Evolutionary conservation across 164 flowering plant species (phyloP), one percentile per base, ranked within the genome.

Genomic region (Cinnamomum chago): DNA sequence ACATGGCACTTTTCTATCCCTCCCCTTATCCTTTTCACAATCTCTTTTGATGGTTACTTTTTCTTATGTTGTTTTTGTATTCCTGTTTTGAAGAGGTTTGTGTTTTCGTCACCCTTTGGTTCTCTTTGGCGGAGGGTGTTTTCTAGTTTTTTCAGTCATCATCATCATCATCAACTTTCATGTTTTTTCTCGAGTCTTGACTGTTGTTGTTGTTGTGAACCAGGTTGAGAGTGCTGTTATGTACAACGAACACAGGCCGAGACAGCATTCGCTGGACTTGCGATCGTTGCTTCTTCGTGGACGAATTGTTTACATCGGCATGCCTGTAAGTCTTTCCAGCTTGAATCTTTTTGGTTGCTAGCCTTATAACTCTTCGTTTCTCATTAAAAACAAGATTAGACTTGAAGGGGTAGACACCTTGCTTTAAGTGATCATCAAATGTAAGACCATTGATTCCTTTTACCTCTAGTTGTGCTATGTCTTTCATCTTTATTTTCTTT

Each of bases 231-330:
- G 93, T 70, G 87, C 92, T 22, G 90, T 82, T 58, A 85, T 95
- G 0, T 90, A 90, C 82, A 83, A 82, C 27, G 96, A 87, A 73
- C 92, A 86, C 72, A 86, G 90, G 78, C 90, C 96, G 28, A 83
- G 88, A 75, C 85, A 81, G 64, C 95, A 93, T 52, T 98, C 98
- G 7, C 97, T 95, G 2, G 94, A 95, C 76, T 88, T 95, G 83
- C 95, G 97, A 1, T 93, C 99, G 0, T 22, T 95, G 72, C 86
- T 93, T 65, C 92, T 95, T 40, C 76, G 92, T 80, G 92, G 90
- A 9, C 83, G 98, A 76, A 90, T 95, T 52, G 95, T 95, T 51
- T 93, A 88, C 76, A 87, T 95, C 72, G 97, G 95, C 80, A 91
- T 91, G 97, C 97, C 97, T 4, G 98, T 94, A 77, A 83, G 85